These are phyloP conservation scores for Aspergillus sp. DNA, from an alignment of 2,329 filamentous ascomycete genomes.

Conservation along the genomic window DNA sequence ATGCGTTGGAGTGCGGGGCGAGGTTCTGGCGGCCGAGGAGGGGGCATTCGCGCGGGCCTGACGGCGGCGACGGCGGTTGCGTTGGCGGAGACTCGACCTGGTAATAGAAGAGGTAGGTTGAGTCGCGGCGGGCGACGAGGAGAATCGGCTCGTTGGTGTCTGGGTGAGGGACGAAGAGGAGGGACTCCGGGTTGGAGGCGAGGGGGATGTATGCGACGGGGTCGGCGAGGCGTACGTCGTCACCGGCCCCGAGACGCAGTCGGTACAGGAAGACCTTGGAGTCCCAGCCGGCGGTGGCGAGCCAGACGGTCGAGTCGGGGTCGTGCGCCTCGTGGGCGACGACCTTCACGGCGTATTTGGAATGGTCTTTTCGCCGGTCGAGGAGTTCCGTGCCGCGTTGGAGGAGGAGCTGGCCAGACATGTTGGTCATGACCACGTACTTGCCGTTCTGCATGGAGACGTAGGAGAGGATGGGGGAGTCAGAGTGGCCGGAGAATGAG, in stretches of 20 bases:
- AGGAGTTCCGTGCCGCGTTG: conserved; percentile 44
- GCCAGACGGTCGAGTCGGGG: conserved; percentile 27
- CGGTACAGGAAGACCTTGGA: conserved; percentile 54
- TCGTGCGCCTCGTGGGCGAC: conserved; percentile 35
- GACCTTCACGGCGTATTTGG: conserved; percentile 58
- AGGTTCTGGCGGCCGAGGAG: conserved; percentile 59
- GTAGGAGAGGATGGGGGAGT: conserved; percentile 53
- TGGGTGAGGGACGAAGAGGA: conserved; percentile 52
- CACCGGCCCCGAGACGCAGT: conserved; percentile 12
- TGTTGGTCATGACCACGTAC: conserved; percentile 53
- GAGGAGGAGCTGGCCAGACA: conserved; percentile 57
- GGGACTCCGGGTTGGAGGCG: conserved; percentile 56
- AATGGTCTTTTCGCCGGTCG: conserved; percentile 54
- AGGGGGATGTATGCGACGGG: conserved; percentile 27
- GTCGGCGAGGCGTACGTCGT: conserved; percentile 21
- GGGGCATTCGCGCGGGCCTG: conserved; percentile 24
- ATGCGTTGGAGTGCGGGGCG: conserved; percentile 61
- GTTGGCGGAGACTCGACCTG: conserved; percentile 14
- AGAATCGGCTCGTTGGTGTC: conserved; percentile 49
- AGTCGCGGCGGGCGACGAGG: conserved; percentile 56
- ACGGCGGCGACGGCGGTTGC: background rate
- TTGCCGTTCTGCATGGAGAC: conserved; percentile 38
- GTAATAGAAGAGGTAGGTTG: conserved; percentile 59
- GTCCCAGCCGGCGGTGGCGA: conserved; percentile 63
- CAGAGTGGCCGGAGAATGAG: conserved; percentile 28